Evolutionary conservation across 1,139 yeast genomes (phyloP).

Genomic region (Geotrichum cucujoidarum): DNA sequence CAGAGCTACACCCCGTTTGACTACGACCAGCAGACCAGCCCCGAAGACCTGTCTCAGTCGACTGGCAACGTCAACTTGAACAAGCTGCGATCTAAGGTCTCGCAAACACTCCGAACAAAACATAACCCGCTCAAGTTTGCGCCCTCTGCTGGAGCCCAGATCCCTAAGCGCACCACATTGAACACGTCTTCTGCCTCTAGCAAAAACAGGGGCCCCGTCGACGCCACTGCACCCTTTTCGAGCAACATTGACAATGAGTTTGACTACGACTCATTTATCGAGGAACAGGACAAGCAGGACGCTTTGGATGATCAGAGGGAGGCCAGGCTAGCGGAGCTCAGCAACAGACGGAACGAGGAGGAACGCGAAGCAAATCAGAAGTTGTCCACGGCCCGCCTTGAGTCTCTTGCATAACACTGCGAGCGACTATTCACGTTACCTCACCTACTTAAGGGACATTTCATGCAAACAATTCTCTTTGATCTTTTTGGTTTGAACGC

Average conservation of each 20-base stretch:
- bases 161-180: neutral
- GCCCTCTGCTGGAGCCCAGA: constrained; percentile 2
- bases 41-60: neutral
- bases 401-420: constrained; percentile 5
- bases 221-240: constrained; percentile 19
- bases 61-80: neutral
- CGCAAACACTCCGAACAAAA: constrained; percentile 2
- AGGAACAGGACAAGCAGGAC: constrained; percentile 20
- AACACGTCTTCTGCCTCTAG: neutral
- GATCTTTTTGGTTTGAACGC: too few species aligned
- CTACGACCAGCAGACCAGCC: constrained; percentile 1
- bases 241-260: constrained; percentile 23
- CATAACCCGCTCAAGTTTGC: constrained; percentile 14
- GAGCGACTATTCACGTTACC: too few species aligned
- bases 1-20: constrained; percentile 15
- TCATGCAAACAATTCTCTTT: too few species aligned
- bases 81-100: constrained; percentile 1
- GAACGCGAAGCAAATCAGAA: constrained; percentile 6
- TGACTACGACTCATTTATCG: constrained; percentile 23
- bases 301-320: constrained; percentile 12
- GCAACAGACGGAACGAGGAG: neutral
- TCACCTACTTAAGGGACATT: too few species aligned
- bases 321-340: neutral
- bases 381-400: constrained; percentile 2
- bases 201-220: neutral